Evolutionary conservation across 345 rosid genomes (phyloP).

Genomic region (Euclidium syriacum): DNA sequence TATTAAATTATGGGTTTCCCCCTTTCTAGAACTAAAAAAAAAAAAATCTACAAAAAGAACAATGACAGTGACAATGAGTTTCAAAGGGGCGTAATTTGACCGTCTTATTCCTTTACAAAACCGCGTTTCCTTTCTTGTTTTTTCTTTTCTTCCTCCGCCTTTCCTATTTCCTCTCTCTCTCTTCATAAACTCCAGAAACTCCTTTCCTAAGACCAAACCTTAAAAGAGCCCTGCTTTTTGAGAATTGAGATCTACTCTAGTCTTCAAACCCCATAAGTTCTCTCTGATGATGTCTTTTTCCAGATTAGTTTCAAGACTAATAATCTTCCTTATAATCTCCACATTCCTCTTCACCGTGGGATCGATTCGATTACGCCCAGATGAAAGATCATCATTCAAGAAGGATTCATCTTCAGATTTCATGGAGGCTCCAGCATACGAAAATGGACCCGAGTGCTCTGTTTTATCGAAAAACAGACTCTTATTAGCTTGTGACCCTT

Average conservation of each 20-base stretch:
- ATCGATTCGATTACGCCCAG: conserved; percentile 36
- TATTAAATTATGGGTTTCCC: too few relatives aligned
- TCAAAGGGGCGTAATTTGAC: conserved; percentile 25
- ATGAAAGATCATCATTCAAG: background rate
- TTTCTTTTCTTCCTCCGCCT: conserved; percentile 24
- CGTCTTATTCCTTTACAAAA: conserved; percentile 9
- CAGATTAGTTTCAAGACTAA: conserved; percentile 7
- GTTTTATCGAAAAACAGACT: conserved; percentile 8
- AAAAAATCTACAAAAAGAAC: background rate
- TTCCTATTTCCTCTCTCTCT: conserved; percentile 5
- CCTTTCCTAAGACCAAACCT: background rate
- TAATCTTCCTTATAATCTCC: conserved; percentile 15
- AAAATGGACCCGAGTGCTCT: conserved; percentile 45
- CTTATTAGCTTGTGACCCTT: conserved; percentile 35
- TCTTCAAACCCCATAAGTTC: background rate
- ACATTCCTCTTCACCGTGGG: conserved; percentile 19
- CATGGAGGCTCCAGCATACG: conserved; percentile 58
- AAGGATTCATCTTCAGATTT: conserved; percentile 32
- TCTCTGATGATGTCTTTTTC: conserved; percentile 20
- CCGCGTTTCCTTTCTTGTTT: conserved; percentile 29
- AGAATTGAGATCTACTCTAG: background rate
- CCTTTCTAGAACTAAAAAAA: conserved; percentile 3
- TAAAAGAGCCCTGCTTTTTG: background rate
- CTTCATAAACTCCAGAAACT: conserved; percentile 6
- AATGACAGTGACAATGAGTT: conserved; percentile 21